A percentile compares a stretch with the other conserved stretches of the same genome.
phyloP scores from a whole-genome alignment of 768 basidiomycete genomes.

The Psilocybe azurescens region DNA sequence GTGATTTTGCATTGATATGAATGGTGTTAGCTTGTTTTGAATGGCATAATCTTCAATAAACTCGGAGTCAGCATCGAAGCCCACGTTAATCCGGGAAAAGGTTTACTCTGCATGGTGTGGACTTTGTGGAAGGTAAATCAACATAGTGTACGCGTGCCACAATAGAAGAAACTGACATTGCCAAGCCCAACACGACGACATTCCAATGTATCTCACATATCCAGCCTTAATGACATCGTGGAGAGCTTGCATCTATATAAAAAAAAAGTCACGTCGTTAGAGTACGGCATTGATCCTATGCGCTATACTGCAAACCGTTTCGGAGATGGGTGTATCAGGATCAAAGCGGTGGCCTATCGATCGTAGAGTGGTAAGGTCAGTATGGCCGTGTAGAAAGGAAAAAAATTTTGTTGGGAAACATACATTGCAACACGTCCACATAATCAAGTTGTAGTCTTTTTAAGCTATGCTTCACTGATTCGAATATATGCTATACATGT shows the following conservation, averaged over 20 bases:
- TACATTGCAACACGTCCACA: conserved; percentile 77
- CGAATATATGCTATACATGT: conserved; percentile 67
- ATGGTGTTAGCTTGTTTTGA: conserved; percentile 58
- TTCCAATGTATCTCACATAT: conserved; percentile 64
- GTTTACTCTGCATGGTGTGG: conserved; percentile 59
- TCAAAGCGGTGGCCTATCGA: conserved; percentile 59
- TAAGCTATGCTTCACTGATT: conserved; percentile 63
- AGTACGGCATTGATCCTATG: too few species aligned
- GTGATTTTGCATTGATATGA: conserved; percentile 76
- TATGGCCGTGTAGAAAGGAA: too few species aligned
- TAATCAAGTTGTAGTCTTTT: conserved; percentile 77
- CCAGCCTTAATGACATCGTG: conserved; percentile 73
- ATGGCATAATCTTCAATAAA: conserved; percentile 58
- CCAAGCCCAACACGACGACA: conserved; percentile 60
- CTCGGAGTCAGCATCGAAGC: not conserved
- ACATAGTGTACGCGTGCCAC: not conserved
- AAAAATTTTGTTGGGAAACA: conserved; percentile 15
- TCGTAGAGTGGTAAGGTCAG: too few species aligned
- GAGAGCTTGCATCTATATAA: conserved; percentile 63
- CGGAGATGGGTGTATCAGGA: conserved; percentile 60
- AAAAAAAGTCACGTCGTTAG: not conserved
- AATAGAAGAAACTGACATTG: conserved; percentile 45
- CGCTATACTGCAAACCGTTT: conserved; percentile 41
- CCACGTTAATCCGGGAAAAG: not conserved
- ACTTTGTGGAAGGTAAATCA: conserved; percentile 33